These are phyloP conservation scores for Rutstroemia sp. DNA, from an alignment of 2,329 filamentous ascomycete species.

Conservation along the genomic window DNA sequence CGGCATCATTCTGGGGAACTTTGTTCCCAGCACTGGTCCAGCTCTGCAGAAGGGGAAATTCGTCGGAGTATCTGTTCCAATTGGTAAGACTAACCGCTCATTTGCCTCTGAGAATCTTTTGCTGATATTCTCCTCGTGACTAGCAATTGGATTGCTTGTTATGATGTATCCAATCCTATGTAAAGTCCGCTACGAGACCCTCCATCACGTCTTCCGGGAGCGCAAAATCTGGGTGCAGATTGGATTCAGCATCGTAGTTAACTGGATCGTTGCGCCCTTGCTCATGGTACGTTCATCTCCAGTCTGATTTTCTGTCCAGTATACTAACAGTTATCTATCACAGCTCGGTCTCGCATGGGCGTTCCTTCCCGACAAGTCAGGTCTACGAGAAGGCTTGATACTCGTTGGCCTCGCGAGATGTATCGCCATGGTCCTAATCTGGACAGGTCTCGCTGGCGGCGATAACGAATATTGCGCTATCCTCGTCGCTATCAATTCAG, in stretches of 20 bases:
- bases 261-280: conserved; percentile 78
- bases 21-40: conserved; percentile 46
- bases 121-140: neutral
- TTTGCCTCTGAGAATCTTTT: neutral
- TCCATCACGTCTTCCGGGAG: conserved; percentile 58
- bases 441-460: conserved; percentile 70
- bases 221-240: conserved; percentile 69
- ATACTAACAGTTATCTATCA: neutral
- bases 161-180: conserved; percentile 96
- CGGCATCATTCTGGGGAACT: conserved; percentile 57
- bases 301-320: neutral
- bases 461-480: conserved; percentile 78
- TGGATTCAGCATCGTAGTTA: conserved; percentile 66
- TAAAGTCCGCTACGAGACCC: conserved; percentile 71
- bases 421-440: conserved; percentile 73
- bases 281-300: conserved; percentile 50
- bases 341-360: conserved; percentile 59
- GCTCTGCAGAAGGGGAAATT: conserved; percentile 54
- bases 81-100: conserved; percentile 37
- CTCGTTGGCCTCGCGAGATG: conserved; percentile 79
- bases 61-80: conserved; percentile 55
- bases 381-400: conserved; percentile 60
- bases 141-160: conserved; percentile 71
- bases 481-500: conserved; percentile 66
- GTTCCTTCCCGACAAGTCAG: conserved; percentile 51